Base-by-base conservation (phyloP, 1,284 basidiomycete genomes). In the Ganoderma multipileum region DNA sequence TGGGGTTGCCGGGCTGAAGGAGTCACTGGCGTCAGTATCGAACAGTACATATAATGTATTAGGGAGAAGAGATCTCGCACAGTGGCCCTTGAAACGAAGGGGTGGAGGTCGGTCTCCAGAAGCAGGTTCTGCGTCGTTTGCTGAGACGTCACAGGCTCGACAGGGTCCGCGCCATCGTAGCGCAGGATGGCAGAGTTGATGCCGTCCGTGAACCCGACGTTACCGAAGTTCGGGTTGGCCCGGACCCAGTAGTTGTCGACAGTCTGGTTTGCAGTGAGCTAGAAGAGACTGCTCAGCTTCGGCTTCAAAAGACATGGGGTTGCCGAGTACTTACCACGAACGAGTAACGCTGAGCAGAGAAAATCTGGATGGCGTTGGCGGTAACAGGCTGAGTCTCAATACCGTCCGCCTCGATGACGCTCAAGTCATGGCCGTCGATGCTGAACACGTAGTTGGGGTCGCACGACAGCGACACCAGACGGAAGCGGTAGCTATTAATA, bases 391-490 rank as follows among this genome's bases (percentile, higher is more conserved):
- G 60, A 0, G 80, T 74, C 65, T 74, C 74, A 36, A 78, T 69
- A 33, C 76, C 74, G 60, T 82, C 81, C n/a, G 73, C 76, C 66
- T 81, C 81, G 47, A 82, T 82, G 69, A 82, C 71, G 7, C 77
- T 81, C 71, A 81, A 63, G 47, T 73, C 74, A 69, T 83, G 82
- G 6, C 71, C 72, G 59, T 81, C 79, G 50, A 83, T 79, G 60
- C 77, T 76, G 74, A 83, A 81, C 1, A 60, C 72, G 66, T 74
- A 74, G 66, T 75, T 75, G 7, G 78, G 73, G 61, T 80, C 77
- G 70, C 79, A 81, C 0, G 82, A 76, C 76, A 84, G 84, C 74
- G 86, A 87, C 76, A 90, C 80, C 64, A 90, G 72, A 14, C 89
- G 78, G 72, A 79, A 75, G 9, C 79, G 77, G 62, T 79, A 85